Conservation (phyloP, 306 rosid species). For the Castanea sativa region DNA sequence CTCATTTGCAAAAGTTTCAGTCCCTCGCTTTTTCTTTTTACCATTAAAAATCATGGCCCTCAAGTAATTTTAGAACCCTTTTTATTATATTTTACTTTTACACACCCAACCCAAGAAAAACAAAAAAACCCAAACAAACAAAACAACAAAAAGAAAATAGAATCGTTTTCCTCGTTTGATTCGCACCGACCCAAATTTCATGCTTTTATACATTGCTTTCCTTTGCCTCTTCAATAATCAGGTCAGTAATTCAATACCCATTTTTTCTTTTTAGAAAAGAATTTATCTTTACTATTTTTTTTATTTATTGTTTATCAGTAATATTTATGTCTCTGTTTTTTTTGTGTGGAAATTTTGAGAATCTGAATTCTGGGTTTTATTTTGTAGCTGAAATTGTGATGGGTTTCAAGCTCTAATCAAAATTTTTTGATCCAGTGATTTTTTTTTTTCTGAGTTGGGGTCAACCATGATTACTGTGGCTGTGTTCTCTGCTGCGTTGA, state of each 20-base stretch:
- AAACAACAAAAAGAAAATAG: too few relatives aligned
- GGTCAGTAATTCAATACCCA: background rate
- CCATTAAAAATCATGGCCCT: too few relatives aligned
- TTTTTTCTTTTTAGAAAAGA: background rate
- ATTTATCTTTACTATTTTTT: background rate
- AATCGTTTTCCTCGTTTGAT: background rate
- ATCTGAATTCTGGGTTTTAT: background rate
- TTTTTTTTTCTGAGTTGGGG: too few relatives aligned
- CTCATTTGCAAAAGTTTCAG: too few relatives aligned
- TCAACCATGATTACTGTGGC: too few relatives aligned
- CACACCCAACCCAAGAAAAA: too few relatives aligned
- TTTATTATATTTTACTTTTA: too few relatives aligned
- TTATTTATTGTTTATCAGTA: background rate
- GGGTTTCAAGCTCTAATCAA: background rate
- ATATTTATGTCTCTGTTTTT: conserved; percentile 9
- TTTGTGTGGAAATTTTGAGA: background rate
- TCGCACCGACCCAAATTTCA: background rate
- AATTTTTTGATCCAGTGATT: too few relatives aligned
- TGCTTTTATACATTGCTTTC: background rate
- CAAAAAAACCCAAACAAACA: too few relatives aligned
- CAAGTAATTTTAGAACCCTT: too few relatives aligned
- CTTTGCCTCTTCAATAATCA: background rate
- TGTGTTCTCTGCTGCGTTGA: too few relatives aligned
- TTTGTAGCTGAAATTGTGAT: background rate
- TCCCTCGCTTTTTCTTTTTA: too few relatives aligned